Base-by-base conservation (phyloP, 2,329 filamentous ascomycete species). In the Sclerotinia spermophila region DNA sequence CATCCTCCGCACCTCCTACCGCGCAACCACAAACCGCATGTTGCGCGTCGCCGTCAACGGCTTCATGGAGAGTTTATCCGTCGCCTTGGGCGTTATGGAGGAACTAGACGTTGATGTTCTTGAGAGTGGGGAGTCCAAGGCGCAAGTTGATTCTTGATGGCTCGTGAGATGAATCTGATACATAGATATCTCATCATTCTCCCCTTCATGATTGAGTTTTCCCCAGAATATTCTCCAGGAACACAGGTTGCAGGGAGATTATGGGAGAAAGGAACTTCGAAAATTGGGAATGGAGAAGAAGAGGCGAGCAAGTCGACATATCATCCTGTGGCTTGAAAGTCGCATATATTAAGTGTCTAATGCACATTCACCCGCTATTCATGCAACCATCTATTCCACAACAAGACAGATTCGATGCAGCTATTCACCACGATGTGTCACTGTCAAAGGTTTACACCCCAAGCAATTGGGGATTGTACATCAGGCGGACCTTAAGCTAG, bases 11-110 rank as follows among this genome's bases (percentile, higher is more conserved):
- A 79, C 80, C 38, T 17, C 33, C 27, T 98, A 98, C 82, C 87
- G 86, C 69, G 96, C 96, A 1, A 93, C 93, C 0, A 98, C 96
- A 30, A 97, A 97, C 79, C 90, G 96, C 75, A 98, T 98, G 95
- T 86, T 99, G 71, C 90, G 96, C 59, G 96, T 99, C 3, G 92
- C 95, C 4, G 94, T 97, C 70, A 98, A 98, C 82, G 93, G 94
- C 15, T 97, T 97, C 81, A 94, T 98, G 85, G 95, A 98, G 77
- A 96, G 91, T 76, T 81, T 97, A 70, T 88, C 89, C 67, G 88
- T 97, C 7, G 90, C 97, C 1, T 81, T 97, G 56, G 92, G 94
- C 69, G 92, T 97, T 24, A 97, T 97, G 92, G 89, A 92, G 80
- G 91, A 96, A 79, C 82, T 98, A 76, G 95, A 98, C 81, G 87